phyloP scores from a whole-genome alignment of 139 green algal genomes.

The Pycnococcus provasolii region DNA sequence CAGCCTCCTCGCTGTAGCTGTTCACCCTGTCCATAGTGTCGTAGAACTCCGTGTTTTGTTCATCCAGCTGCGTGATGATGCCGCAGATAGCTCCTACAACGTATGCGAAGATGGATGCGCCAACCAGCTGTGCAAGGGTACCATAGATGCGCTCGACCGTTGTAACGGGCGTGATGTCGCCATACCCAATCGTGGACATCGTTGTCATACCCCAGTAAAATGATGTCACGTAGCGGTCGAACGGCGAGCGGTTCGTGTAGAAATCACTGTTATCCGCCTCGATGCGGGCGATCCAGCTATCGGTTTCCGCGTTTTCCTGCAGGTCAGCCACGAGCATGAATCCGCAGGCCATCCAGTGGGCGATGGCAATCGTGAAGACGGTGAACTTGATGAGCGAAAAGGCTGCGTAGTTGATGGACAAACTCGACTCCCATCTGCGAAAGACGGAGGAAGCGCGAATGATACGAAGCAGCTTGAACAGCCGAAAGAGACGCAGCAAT shows the following conservation, averaged over 20 bases:
- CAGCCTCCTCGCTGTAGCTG: conserved; percentile 8
- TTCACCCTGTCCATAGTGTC: conserved; percentile 26
- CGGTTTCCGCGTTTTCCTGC: neutral
- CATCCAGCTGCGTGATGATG: conserved; percentile 21
- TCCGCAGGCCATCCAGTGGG: conserved; percentile 28
- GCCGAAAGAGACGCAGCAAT: conserved; percentile 1
- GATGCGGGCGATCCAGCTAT: neutral
- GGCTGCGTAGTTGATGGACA: conserved; percentile 21
- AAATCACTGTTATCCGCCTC: conserved; percentile 1
- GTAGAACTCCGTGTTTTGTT: conserved; percentile 20
- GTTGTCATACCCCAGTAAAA: conserved; percentile 23
- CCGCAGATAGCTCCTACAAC: conserved; percentile 24
- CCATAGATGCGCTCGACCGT: conserved; percentile 19
- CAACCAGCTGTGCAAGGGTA: conserved; percentile 28
- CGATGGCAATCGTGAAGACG: conserved; percentile 16
- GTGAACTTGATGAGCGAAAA: conserved; percentile 21
- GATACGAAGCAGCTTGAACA: conserved; percentile 9
- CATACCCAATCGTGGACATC: conserved; percentile 27
- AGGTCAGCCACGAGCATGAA: conserved; percentile 14
- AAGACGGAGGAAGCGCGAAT: neutral
- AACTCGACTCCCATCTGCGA: conserved; percentile 6
- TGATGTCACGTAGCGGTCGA: neutral
- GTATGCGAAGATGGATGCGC: conserved; percentile 24
- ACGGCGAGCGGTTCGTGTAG: conserved; percentile 1
- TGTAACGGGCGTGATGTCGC: conserved; percentile 24